Base-by-base conservation (phyloP, 768 basidiomycete genomes). In the Nidularia sp. region DNA sequence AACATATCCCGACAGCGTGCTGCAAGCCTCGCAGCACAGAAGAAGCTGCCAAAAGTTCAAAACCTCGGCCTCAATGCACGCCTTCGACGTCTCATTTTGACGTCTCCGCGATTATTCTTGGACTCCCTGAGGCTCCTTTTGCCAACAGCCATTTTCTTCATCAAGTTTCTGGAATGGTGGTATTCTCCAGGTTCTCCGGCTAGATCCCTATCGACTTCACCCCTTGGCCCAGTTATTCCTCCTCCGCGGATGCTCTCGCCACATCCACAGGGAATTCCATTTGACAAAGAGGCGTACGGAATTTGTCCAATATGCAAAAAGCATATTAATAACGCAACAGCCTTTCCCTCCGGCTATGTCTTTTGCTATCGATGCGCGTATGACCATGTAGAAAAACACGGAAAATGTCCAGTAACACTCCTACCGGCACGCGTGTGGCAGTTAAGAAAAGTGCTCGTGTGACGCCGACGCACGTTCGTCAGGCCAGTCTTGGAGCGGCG, bases 141-240 rank as follows among this genome's bases (percentile, higher is more conserved):
- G 34, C 96, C 92, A 12, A 89, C 86, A 15, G 87, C 88, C 41
- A 93, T 99, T 53, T 96, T 99, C 69, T 90, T 92, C 65, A 76
- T 99, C 74, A 96, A 94, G 68, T 95, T 98, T 69, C 75, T 97
- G 45, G 94, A 98, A 70, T 99, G 97, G 94, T 99, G 96, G 94
- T 98, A 98, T 64, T 95, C 93, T 3, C 94, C 97, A 18, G 80
- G 80, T 43, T 97, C 92, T 8, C 94, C 89, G 3, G 90, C 89
- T 13, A 82, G 85, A 39, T 82, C 83, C n/a, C 70, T 90, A 49
- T 77, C 83, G 6, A 75, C 76, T 33, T 83, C 82, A 8, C 77
- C 75, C 9, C 77, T 80, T 48, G 88, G 85, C 5, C 89, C 86
- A 31, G 75, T 81, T 1, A 77, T 91, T 42, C 87, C 88, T 56